phyloP scores from a whole-genome alignment of 2,329 filamentous ascomycete genomes.

The Penicillium verrucosum region DNA sequence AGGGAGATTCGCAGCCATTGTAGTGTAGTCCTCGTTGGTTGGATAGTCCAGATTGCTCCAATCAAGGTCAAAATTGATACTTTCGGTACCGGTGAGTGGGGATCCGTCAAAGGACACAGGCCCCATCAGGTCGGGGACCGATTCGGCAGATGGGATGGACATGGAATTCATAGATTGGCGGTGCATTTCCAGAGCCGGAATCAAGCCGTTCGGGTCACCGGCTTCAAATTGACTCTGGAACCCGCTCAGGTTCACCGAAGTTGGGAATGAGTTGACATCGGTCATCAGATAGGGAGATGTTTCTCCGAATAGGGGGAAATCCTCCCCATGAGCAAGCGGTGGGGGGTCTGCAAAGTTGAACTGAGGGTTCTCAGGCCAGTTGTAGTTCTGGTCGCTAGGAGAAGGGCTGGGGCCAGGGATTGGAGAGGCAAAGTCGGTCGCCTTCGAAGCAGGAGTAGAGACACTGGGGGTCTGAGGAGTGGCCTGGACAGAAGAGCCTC shows the following conservation, averaged over 20 bases:
- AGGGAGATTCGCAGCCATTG: constrained; percentile 22
- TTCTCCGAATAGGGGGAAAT: constrained; percentile 28
- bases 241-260: constrained; percentile 25
- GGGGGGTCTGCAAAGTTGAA: constrained; percentile 32
- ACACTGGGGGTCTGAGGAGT: constrained; percentile 60
- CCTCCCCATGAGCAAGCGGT: constrained; percentile 17
- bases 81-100: constrained; percentile 22
- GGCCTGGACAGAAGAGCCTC: constrained; percentile 47
- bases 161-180: constrained; percentile 26
- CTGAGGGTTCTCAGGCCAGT: constrained; percentile 16
- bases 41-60: constrained; percentile 25
- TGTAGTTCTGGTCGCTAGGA: constrained; percentile 18
- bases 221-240: constrained; percentile 30
- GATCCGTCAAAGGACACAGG: constrained; percentile 22
- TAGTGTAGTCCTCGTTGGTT: constrained; percentile 24
- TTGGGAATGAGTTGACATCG: constrained; percentile 20
- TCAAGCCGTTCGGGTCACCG: constrained; percentile 28
- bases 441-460: constrained; percentile 60
- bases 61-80: constrained; percentile 23
- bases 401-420: constrained; percentile 29
- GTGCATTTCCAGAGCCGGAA: constrained; percentile 25
- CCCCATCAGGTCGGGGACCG: constrained; percentile 22
- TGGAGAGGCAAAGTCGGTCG: constrained; percentile 54
- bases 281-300: constrained; percentile 20
- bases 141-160: constrained; percentile 19